A percentile compares a stretch with the other conserved stretches of the same genome.
These are phyloP conservation scores for Calonectria hawksworthii DNA, from an alignment of 2,329 filamentous ascomycete species.

Conservation along the genomic window DNA sequence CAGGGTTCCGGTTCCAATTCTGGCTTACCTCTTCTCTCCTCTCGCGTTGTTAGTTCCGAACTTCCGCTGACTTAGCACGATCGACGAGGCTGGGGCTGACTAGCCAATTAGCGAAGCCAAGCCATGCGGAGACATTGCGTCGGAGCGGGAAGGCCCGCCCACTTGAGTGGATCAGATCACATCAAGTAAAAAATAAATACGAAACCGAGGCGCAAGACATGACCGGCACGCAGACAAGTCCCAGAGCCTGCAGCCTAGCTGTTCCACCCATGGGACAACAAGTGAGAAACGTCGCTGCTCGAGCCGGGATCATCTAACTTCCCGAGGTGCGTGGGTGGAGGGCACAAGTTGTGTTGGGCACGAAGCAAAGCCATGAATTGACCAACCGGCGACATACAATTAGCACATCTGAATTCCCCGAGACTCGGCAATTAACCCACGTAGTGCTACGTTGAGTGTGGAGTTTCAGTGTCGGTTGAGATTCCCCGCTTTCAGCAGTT, in stretches of 20 bases:
- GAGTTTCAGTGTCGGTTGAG: neutral
- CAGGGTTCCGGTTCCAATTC: too few relatives aligned
- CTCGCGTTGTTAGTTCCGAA: neutral
- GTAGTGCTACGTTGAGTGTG: neutral
- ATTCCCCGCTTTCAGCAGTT: neutral
- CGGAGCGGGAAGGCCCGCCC: neutral
- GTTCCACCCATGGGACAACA: neutral
- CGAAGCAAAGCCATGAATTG: neutral
- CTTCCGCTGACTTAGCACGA: neutral
- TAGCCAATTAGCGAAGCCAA: neutral
- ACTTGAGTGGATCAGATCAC: neutral
- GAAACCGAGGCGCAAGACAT: neutral
- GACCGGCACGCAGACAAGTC: neutral
- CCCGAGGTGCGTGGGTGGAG: neutral
- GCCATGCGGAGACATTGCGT: neutral
- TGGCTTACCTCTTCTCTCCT: too few relatives aligned
- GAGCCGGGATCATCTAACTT: neutral
- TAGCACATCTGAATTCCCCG: neutral
- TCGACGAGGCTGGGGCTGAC: neutral
- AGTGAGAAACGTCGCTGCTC: neutral
- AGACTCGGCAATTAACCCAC: neutral
- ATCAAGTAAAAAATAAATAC: neutral
- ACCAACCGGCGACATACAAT: neutral
- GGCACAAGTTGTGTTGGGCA: neutral
- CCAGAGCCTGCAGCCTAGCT: neutral